A percentile compares a stretch with the other conserved stretches of the same genome.
These are phyloP conservation scores for Candida succiphila DNA, from an alignment of 805 yeast genomes.

Conservation along the genomic window DNA sequence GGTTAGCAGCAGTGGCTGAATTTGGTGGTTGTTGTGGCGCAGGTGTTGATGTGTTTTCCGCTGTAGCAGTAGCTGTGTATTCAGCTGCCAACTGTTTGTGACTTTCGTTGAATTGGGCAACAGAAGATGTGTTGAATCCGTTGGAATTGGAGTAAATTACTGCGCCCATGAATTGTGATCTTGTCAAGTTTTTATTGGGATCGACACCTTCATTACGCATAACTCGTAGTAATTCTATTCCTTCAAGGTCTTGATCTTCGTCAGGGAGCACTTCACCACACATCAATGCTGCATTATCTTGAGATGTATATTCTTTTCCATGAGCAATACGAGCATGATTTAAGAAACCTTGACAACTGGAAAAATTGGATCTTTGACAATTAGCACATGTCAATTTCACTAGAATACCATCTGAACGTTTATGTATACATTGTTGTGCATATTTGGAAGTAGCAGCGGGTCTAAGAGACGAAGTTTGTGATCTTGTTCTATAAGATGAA, in stretches of 20 bases:
- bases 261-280: constrained; percentile 51
- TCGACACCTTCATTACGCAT: constrained; percentile 28
- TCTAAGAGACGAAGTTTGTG: constrained; percentile 39
- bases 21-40: not conserved
- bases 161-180: constrained; percentile 17
- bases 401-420: constrained; percentile 60
- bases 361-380: constrained; percentile 61
- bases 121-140: constrained; percentile 1
- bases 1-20: not conserved
- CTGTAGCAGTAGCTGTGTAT: not conserved
- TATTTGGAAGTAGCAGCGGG: constrained; percentile 34
- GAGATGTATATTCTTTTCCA: constrained; percentile 57
- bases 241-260: constrained; percentile 48
- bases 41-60: not conserved
- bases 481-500: constrained; percentile 33
- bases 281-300: constrained; percentile 61
- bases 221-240: constrained; percentile 26
- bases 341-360: constrained; percentile 72
- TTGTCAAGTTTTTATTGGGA: constrained; percentile 30
- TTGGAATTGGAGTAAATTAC: constrained; percentile 1
- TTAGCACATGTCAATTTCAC: constrained; percentile 60
- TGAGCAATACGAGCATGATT: constrained; percentile 74
- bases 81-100: too few species aligned
- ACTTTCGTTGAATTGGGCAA: too few species aligned
- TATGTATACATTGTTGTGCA: constrained; percentile 40